Percentiles rank a stretch among this genome's conserved stretches.
These are phyloP conservation scores for Phoma sp. DNA, from an alignment of 2,329 filamentous ascomycete genomes.

Conservation along the genomic window DNA sequence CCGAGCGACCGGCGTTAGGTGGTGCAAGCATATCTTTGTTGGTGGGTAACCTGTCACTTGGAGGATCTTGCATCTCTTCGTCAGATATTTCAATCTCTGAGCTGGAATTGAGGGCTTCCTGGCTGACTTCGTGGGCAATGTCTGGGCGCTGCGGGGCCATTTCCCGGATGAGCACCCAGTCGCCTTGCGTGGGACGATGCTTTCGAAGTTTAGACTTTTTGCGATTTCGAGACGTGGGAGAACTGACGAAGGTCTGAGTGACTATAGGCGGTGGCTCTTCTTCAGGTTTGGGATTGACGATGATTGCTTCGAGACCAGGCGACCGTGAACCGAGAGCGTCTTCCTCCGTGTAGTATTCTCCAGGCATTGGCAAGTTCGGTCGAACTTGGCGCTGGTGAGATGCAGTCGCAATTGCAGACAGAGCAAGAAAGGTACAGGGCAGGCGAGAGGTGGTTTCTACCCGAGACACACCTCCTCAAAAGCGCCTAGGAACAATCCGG, in stretches of 20 bases:
- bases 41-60: constrained; percentile 17
- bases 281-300: constrained; percentile 57
- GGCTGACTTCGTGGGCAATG: constrained; percentile 64
- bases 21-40: constrained; percentile 1
- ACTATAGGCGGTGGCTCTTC: constrained; percentile 56
- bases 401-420: constrained; percentile 6
- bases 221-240: constrained; percentile 55
- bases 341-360: constrained; percentile 58
- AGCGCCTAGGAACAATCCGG: constrained; percentile 22
- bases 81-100: constrained; percentile 54
- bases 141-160: constrained; percentile 70
- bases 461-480: constrained; percentile 32
- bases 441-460: constrained; percentile 14
- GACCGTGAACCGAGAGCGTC: constrained; percentile 51
- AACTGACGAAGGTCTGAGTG: constrained; percentile 44
- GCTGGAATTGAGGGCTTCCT: constrained; percentile 56
- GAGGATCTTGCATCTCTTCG: constrained; percentile 45
- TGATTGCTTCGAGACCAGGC: constrained; percentile 50
- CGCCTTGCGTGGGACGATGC: constrained; percentile 63
- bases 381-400: constrained; percentile 24
- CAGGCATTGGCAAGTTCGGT: constrained; percentile 37
- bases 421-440: background rate
- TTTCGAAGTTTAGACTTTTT: constrained; percentile 57
- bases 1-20: background rate
- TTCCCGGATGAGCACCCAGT: constrained; percentile 70